Evolutionary conservation across 2,329 filamentous ascomycete species (phyloP).

Genomic region (Diaporthe sp.): DNA sequence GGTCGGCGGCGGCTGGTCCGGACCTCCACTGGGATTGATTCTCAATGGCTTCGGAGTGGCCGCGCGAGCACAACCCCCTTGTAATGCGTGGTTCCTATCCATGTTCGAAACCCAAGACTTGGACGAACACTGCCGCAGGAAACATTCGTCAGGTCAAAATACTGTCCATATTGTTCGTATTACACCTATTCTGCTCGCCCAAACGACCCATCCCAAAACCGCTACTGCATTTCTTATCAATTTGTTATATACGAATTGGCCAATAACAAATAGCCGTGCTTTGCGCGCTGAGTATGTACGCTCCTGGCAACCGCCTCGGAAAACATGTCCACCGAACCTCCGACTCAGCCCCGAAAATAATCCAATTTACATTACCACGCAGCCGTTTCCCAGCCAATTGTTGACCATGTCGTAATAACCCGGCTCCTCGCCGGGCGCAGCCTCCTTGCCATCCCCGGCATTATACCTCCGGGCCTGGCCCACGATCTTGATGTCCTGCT

Average conservation of each 20-base stretch:
- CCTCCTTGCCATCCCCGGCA: conserved; percentile 69
- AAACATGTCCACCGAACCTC: neutral
- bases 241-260: conserved; percentile 19
- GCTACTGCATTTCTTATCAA: neutral
- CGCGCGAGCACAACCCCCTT: neutral
- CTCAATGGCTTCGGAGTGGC: neutral
- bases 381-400: conserved; percentile 63
- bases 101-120: neutral
- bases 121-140: neutral
- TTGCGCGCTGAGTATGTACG: conserved; percentile 21
- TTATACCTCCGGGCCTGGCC: conserved; percentile 79
- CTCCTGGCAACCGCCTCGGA: neutral
- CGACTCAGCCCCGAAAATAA: neutral
- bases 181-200: neutral
- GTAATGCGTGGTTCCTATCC: neutral
- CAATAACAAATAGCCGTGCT: conserved; percentile 3
- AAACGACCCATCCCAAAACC: too few relatives aligned
- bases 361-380: conserved; percentile 64
- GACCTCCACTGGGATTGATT: neutral
- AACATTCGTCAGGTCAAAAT: neutral
- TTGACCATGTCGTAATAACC: conserved; percentile 83
- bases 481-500: conserved; percentile 83
- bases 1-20: neutral
- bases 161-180: neutral
- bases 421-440: conserved; percentile 77